A percentile compares a stretch with the other conserved stretches of the same genome.
Conservation (phyloP, 768 basidiomycete genomes). For the Gyrodon lividus region DNA sequence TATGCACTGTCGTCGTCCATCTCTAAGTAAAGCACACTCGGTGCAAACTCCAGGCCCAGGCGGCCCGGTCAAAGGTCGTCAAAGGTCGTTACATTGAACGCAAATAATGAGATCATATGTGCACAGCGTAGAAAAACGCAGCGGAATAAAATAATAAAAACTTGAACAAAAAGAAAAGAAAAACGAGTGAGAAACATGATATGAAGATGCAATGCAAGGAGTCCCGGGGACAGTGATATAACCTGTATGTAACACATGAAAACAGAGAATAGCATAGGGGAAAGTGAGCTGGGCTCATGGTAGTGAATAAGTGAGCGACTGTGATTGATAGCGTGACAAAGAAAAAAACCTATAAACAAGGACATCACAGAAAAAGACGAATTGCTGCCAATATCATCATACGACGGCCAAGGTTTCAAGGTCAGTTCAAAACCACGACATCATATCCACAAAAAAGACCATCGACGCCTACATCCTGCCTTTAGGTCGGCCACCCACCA, state of each 20-base stretch:
- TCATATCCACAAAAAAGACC: conserved; percentile 3
- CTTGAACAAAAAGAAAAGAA: neutral
- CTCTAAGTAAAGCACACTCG: too few species aligned
- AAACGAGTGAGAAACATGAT: conserved; percentile 13
- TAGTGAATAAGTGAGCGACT: neutral
- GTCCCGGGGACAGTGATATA: conserved; percentile 9
- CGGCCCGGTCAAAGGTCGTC: too few species aligned
- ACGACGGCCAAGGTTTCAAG: conserved; percentile 7
- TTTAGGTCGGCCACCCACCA: conserved; percentile 74
- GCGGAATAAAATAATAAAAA: neutral
- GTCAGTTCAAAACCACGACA: conserved; percentile 3
- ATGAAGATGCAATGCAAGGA: conserved; percentile 4
- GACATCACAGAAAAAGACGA: conserved; percentile 6
- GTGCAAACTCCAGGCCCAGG: too few species aligned
- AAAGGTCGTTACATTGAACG: neutral
- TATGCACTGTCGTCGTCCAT: neutral
- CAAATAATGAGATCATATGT: conserved; percentile 9
- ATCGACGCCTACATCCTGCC: neutral
- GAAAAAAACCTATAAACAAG: conserved; percentile 17
- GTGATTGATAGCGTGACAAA: conserved; percentile 19
- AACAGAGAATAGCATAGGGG: conserved; percentile 2
- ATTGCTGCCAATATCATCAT: conserved; percentile 10
- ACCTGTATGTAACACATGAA: conserved; percentile 13
- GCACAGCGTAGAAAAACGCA: neutral
- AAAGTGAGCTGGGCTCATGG: too few species aligned